A percentile compares a stretch with the other conserved stretches of the same genome.
These are phyloP conservation scores for Lentinula detonsa DNA, from an alignment of 768 basidiomycete genomes.

Conservation along the genomic window DNA sequence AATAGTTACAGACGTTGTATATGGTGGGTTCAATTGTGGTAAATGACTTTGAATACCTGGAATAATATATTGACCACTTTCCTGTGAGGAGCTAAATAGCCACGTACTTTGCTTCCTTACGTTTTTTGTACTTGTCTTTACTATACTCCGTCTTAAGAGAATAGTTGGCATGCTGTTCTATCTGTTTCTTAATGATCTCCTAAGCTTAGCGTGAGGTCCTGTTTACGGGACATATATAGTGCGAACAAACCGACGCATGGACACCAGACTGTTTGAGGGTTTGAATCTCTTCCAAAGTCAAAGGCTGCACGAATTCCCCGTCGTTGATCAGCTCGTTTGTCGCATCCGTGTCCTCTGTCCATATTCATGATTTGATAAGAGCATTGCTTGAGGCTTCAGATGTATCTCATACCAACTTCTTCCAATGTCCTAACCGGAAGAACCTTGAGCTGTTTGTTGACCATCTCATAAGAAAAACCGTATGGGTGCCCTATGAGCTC, in stretches of 20 bases:
- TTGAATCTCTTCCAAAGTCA: slow-evolving; percentile 82
- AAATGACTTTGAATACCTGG: slow-evolving; percentile 82
- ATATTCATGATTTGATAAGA: slow-evolving; percentile 7
- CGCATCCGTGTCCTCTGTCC: slow-evolving; percentile 88
- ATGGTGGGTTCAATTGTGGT: slow-evolving; percentile 84
- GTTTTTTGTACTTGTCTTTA: slow-evolving; percentile 96
- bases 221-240: not conserved
- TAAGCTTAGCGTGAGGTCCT: slow-evolving; percentile 22
- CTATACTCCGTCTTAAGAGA: slow-evolving; percentile 95
- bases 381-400: not conserved
- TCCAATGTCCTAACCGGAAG: slow-evolving; percentile 59
- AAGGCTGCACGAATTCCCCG: slow-evolving; percentile 73
- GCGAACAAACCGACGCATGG: slow-evolving; percentile 58
- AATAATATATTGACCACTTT: not conserved
- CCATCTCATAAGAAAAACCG: slow-evolving; percentile 86
- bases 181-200: slow-evolving; percentile 95
- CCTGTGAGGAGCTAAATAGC: not conserved
- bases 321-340: slow-evolving; percentile 97
- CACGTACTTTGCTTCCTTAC: slow-evolving; percentile 92
- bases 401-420: slow-evolving; percentile 64
- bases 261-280: slow-evolving; percentile 76
- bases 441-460: slow-evolving; percentile 59
- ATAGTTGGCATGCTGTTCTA: slow-evolving; percentile 88
- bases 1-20: slow-evolving; percentile 84
- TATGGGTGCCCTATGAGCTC: slow-evolving; percentile 80